phyloP scores from a whole-genome alignment of 306 rosid genomes.

The cucumber (Cucumis sativus) region Cucumber_9930_V3 NC_026660.2:4875001-4875500 shows the following conservation, averaged over 20 bases:
- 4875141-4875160: not conserved
- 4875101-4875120: not conserved
- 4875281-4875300: not conserved
- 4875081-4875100: not conserved
- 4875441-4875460: not conserved
- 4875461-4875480: not conserved
- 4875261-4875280: constrained; percentile 2
- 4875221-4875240: not conserved
- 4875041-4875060: not conserved
- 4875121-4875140: not conserved
- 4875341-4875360: constrained; percentile 13
- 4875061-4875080: not conserved
- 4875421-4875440: not conserved
- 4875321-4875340: constrained; percentile 24
- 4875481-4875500: not conserved
- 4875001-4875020: not conserved
- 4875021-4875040: not conserved
- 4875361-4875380: constrained; percentile 19
- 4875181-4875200: not conserved
- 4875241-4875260: not conserved
- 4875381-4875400: constrained; percentile 24
- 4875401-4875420: not conserved
- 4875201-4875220: not conserved
- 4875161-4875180: not conserved
- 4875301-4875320: not conserved